phyloP scores from a whole-genome alignment of 768 basidiomycete genomes.

The Aureoboletus auriporus region DNA sequence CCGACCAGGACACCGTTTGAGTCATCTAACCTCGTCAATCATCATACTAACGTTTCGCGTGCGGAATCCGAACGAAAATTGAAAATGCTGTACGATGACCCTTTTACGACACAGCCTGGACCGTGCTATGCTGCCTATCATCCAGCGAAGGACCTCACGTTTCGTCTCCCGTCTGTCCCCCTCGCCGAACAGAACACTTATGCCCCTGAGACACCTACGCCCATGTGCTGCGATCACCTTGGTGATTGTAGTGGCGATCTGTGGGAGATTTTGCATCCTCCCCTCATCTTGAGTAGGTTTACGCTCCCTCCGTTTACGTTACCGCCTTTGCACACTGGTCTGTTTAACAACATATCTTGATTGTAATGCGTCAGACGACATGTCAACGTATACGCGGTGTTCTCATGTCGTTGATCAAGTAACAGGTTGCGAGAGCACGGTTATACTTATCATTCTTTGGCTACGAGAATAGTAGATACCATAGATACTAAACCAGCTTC shows the following conservation, averaged over 20 bases:
- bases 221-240: constrained; percentile 20
- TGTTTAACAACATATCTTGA: constrained; percentile 10
- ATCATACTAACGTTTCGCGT: not conserved
- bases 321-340: constrained; percentile 12
- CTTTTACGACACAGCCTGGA: constrained; percentile 6
- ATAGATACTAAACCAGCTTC: too few species aligned
- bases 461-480: too few species aligned
- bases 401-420: too few species aligned
- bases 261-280: constrained; percentile 25
- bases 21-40: constrained; percentile 7
- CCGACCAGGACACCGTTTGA: constrained; percentile 12
- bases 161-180: constrained; percentile 15
- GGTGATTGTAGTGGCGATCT: constrained; percentile 21
- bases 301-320: constrained; percentile 22
- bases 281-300: constrained; percentile 16
- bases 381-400: too few species aligned
- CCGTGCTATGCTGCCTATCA: not conserved
- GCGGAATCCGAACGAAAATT: not conserved
- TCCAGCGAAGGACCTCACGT: constrained; percentile 1
- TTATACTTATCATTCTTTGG: too few species aligned
- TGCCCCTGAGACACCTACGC: constrained; percentile 24
- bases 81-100: constrained; percentile 8
- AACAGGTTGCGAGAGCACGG: too few species aligned
- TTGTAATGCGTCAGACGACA: not conserved
- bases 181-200: not conserved